Conservation (phyloP, 2,329 filamentous ascomycete species). For the Fusarium albidum region DNA sequence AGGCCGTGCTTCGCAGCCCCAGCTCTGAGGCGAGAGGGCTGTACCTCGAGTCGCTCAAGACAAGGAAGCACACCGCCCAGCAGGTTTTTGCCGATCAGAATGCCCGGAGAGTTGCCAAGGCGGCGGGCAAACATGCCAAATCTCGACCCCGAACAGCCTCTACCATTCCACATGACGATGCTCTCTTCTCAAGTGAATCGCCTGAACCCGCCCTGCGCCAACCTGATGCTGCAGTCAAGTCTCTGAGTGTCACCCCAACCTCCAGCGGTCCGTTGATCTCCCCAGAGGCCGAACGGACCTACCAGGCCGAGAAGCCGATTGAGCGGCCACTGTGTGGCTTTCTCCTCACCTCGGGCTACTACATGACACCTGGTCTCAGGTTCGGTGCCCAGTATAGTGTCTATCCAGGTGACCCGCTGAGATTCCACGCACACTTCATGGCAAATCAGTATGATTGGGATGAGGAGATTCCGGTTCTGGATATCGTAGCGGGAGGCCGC, state of each 20-base stretch:
- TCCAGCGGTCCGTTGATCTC: constrained; percentile 45
- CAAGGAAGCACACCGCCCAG: constrained; percentile 53
- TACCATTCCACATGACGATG: constrained; percentile 23
- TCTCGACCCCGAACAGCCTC: constrained; percentile 2
- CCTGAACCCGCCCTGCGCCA: constrained; percentile 20
- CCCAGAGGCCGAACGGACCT: constrained; percentile 15
- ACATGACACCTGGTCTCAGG: constrained; percentile 87
- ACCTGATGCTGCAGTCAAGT: constrained; percentile 26
- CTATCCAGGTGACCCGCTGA: constrained; percentile 92
- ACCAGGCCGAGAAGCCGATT: constrained; percentile 22
- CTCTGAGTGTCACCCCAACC: constrained; percentile 47
- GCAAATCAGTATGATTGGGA: constrained; percentile 88
- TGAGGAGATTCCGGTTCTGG: constrained; percentile 82
- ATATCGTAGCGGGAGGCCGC: constrained; percentile 85
- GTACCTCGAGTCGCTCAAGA: constrained; percentile 68
- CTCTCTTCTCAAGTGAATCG: constrained; percentile 30
- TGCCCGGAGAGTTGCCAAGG: constrained; percentile 45
- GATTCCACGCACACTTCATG: constrained; percentile 95
- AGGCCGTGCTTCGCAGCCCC: constrained; percentile 66
- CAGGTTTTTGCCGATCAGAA: constrained; percentile 50
- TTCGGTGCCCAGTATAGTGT: constrained; percentile 96
- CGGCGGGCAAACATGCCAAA: constrained; percentile 33
- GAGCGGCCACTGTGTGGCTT: constrained; percentile 75
- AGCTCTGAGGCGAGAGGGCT: constrained; percentile 63
- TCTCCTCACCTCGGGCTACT: constrained; percentile 82